Percentiles rank a stretch among this genome's conserved stretches.
These are phyloP conservation scores for Phytophthora chlamydospora DNA, from an alignment of 352 stramenopile species.

Conservation along the genomic window DNA sequence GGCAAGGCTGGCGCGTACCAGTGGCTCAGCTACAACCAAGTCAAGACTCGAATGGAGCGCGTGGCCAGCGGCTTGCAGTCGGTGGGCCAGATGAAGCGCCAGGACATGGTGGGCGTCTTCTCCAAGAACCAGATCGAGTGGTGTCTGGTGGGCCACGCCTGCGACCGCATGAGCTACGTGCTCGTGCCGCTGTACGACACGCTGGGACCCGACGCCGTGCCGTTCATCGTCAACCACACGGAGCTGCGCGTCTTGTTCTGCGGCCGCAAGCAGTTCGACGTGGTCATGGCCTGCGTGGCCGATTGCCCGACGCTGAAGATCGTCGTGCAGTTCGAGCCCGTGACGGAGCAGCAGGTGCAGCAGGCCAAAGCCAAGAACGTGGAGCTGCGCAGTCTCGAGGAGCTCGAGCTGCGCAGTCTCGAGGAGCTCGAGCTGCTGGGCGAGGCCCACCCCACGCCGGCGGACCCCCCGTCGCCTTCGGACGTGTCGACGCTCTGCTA, in stretches of 20 bases:
- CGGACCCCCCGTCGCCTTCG: constrained; percentile 37
- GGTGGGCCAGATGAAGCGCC: constrained; percentile 26
- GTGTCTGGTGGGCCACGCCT: constrained; percentile 44
- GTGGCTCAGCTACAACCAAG: constrained; percentile 51
- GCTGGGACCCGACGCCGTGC: constrained; percentile 51
- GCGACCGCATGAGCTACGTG: constrained; percentile 53
- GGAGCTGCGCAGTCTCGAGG: constrained; percentile 38
- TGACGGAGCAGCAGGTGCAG: constrained; percentile 35
- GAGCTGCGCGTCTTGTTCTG: constrained; percentile 53
- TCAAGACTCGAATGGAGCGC: constrained; percentile 30
- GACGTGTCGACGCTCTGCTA: constrained; percentile 94
- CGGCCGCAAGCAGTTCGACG: constrained; percentile 45
- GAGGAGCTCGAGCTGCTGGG: constrained; percentile 36
- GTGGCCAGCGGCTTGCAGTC: constrained; percentile 31
- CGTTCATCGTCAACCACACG: constrained; percentile 65
- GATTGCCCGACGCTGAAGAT: constrained; percentile 43
- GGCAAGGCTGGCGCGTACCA: constrained; percentile 37
- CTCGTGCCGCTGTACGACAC: constrained; percentile 70
- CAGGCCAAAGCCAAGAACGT: constrained; percentile 25
- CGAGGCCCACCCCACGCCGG: constrained; percentile 27
- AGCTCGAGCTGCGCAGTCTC: constrained; percentile 39
- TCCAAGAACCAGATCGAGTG: constrained; percentile 60
- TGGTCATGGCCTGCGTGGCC: constrained; percentile 41
- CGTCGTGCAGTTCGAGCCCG: constrained; percentile 46
- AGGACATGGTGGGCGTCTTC: constrained; percentile 54